Conservation (phyloP, 768 basidiomycete genomes). For the Cytidiella melzeri region DNA sequence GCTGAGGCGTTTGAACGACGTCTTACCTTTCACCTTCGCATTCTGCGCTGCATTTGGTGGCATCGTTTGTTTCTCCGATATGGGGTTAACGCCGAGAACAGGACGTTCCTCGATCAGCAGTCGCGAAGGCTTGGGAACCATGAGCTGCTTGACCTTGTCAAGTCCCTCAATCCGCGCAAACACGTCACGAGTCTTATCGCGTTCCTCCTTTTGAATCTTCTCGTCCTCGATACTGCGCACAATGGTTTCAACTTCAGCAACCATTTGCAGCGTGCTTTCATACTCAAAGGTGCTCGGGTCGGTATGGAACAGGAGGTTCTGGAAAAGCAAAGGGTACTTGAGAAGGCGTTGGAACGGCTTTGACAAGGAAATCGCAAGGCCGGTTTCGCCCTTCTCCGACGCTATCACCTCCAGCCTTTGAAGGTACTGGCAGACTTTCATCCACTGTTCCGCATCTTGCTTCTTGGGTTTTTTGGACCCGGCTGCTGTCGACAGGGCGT, state of each 20-base stretch:
- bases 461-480: constrained; percentile 75
- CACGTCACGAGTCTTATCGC: constrained; percentile 91
- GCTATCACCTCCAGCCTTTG: constrained; percentile 77
- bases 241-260: constrained; percentile 93
- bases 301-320: constrained; percentile 94
- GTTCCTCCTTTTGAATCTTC: constrained; percentile 94
- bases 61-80: constrained; percentile 16
- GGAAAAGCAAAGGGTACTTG: constrained; percentile 96
- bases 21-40: constrained; percentile 65
- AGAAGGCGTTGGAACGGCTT: constrained; percentile 96
- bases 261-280: constrained; percentile 93
- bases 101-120: constrained; percentile 79
- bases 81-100: constrained; percentile 30
- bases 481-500: constrained; percentile 56
- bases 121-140: constrained; percentile 84
- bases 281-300: constrained; percentile 98
- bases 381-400: constrained; percentile 85
- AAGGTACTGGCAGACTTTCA: constrained; percentile 67
- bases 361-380: constrained; percentile 88
- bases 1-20: constrained; percentile 84
- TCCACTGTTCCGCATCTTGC: constrained; percentile 73
- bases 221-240: constrained; percentile 97
- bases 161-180: constrained; percentile 95
- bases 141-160: constrained; percentile 89
- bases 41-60: constrained; percentile 32